phyloP scores from a whole-genome alignment of 2,329 filamentous ascomycete species.

The Arthroderma sp. region DNA sequence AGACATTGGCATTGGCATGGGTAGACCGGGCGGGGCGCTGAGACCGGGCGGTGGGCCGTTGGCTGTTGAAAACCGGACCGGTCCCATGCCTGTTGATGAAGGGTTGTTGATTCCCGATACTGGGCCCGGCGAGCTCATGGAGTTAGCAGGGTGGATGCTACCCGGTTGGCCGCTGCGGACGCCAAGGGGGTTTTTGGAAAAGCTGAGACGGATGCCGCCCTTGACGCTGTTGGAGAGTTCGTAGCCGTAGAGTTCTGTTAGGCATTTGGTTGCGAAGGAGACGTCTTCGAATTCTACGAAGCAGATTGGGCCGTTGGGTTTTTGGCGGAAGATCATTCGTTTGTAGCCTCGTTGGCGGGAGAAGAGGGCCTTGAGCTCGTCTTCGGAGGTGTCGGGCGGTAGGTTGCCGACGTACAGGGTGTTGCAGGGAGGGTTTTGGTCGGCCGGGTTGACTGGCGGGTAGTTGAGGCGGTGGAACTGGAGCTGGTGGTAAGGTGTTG shows the following conservation, averaged over 20 bases:
- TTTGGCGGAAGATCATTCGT: slow-evolving; percentile 84
- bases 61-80: slow-evolving; percentile 53
- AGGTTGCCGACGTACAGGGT: slow-evolving; percentile 97
- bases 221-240: slow-evolving; percentile 84
- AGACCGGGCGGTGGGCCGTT: slow-evolving; percentile 75
- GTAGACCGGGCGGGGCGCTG: slow-evolving; percentile 59
- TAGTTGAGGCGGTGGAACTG: slow-evolving; percentile 56
- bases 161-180: slow-evolving; percentile 65
- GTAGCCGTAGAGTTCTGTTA: slow-evolving; percentile 80
- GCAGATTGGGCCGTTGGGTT: slow-evolving; percentile 94
- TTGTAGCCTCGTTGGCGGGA: slow-evolving; percentile 91
- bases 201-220: slow-evolving; percentile 87
- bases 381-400: slow-evolving; percentile 81
- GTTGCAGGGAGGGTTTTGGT: slow-evolving; percentile 95
- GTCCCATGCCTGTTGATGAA: slow-evolving; percentile 40
- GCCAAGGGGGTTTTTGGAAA: slow-evolving; percentile 92
- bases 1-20: slow-evolving; percentile 26
- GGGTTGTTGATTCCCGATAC: slow-evolving; percentile 29
- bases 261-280: slow-evolving; percentile 77
- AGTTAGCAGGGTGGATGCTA: slow-evolving; percentile 39
- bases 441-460: slow-evolving; percentile 82
- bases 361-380: slow-evolving; percentile 89
- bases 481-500: slow-evolving; percentile 44
- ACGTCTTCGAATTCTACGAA: slow-evolving; percentile 97
- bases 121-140: slow-evolving; percentile 29